These are phyloP conservation scores for Lepidium africanum DNA, from an alignment of 345 rosid genomes.

Conservation along the genomic window DNA sequence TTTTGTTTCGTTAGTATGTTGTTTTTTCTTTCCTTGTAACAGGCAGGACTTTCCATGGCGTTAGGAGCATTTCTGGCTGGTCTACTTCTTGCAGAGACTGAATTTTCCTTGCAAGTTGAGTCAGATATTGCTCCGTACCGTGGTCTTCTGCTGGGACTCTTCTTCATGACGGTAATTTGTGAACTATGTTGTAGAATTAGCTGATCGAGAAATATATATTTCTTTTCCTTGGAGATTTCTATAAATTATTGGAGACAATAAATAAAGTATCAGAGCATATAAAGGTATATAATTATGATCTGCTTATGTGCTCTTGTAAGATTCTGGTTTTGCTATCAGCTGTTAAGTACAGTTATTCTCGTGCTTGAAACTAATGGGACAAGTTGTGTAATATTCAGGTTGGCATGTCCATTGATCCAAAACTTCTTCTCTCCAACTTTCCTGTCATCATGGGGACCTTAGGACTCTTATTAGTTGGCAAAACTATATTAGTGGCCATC, in stretches of 20 bases:
- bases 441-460: conserved; percentile 70
- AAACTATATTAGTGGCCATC: conserved; percentile 62
- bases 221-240: neutral
- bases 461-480: conserved; percentile 83
- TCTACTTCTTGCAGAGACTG: conserved; percentile 98
- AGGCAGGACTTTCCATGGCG: conserved; percentile 99
- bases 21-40: conserved; percentile 19
- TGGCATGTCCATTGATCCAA: conserved; percentile 99
- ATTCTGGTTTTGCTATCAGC: neutral
- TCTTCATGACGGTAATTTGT: conserved; percentile 92
- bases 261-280: neutral
- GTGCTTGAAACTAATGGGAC: conserved; percentile 25
- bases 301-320: neutral
- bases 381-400: conserved; percentile 45
- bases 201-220: neutral
- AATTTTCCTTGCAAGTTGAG: conserved; percentile 98
- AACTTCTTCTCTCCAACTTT: conserved; percentile 85
- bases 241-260: neutral
- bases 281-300: neutral
- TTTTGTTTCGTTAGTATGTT: neutral
- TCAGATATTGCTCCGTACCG: conserved; percentile 99
- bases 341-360: neutral
- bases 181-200: neutral
- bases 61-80: conserved; percentile 99
- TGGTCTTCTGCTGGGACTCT: conserved; percentile 95